Conservation (phyloP, 495 filamentous ascomycete genomes). For the Penicillium lagena region DNA sequence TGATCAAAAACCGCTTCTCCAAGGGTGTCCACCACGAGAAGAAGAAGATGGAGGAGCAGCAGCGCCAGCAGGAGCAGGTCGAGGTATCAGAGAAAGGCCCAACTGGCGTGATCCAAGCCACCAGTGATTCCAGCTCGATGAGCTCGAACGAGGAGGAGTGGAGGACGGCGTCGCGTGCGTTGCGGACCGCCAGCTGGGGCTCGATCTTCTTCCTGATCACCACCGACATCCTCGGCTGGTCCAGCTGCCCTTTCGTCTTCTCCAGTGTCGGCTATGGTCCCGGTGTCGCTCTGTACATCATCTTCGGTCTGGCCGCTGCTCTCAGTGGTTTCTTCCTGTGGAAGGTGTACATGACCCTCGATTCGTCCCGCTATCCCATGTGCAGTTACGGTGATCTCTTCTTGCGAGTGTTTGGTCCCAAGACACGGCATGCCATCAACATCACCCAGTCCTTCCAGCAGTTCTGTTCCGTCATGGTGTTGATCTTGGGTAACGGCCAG, state of each 20-base stretch:
- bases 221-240: conserved; percentile 56
- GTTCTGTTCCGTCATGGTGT: conserved; percentile 45
- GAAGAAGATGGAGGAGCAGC: no score
- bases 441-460: conserved; percentile 45
- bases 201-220: conserved; percentile 55
- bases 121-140: no score
- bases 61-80: no score
- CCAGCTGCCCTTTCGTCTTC: conserved; percentile 21
- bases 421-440: conserved; percentile 48
- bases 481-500: conserved; percentile 47
- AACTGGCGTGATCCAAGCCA: no score
- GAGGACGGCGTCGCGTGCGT: no score
- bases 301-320: conserved; percentile 18
- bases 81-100: no score
- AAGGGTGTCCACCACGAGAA: no score
- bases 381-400: conserved; percentile 51
- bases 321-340: conserved; percentile 46
- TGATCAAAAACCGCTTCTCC: no score
- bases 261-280: conserved; percentile 22
- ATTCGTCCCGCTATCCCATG: conserved; percentile 48
- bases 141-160: no score
- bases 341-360: conserved; percentile 48
- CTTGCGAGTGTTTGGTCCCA: conserved; percentile 46
- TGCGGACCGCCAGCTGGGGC: conserved; percentile 44
- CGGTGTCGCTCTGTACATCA: conserved; percentile 9